These are phyloP conservation scores for Rehmannia glutinosa DNA, from an alignment of 257 asterid genomes.

Conservation along the genomic window DNA sequence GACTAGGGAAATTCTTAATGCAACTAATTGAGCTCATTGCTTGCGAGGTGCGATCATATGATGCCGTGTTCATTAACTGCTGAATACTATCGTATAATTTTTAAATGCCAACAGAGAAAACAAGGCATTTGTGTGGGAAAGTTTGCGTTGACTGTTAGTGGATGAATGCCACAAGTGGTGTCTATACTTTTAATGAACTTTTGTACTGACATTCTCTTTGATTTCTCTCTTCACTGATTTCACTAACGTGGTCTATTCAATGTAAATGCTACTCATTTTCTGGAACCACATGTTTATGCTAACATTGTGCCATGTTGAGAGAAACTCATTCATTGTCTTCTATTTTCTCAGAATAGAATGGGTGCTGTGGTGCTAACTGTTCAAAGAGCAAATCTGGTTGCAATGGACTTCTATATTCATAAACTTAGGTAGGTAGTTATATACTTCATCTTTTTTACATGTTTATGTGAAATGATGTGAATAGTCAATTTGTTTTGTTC, in stretches of 20 bases:
- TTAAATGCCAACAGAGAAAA: neutral
- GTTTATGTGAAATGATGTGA: neutral
- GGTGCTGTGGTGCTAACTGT: constrained; percentile 87
- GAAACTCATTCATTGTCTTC: constrained; percentile 11
- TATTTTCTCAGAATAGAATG: constrained; percentile 57
- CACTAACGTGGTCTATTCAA: neutral
- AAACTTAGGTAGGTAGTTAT: constrained; percentile 49
- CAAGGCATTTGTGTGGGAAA: neutral
- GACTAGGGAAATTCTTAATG: constrained; percentile 79
- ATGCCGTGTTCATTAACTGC: neutral
- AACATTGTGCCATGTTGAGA: constrained; percentile 5
- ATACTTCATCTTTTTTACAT: neutral
- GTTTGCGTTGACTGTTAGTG: too few relatives aligned
- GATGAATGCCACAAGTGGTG: constrained; percentile 1
- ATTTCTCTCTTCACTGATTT: too few relatives aligned
- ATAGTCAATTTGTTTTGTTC: neutral
- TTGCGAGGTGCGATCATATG: constrained; percentile 41
- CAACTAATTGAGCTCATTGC: constrained; percentile 77
- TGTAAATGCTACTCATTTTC: constrained; percentile 18
- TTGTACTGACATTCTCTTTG: neutral
- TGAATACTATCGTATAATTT: neutral
- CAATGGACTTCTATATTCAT: constrained; percentile 64
- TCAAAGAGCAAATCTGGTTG: constrained; percentile 62
- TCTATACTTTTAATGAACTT: neutral
- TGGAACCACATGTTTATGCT: neutral